These are phyloP conservation scores for Metschnikowia peoriensis DNA, from an alignment of 805 yeast species.

Conservation along the genomic window DNA sequence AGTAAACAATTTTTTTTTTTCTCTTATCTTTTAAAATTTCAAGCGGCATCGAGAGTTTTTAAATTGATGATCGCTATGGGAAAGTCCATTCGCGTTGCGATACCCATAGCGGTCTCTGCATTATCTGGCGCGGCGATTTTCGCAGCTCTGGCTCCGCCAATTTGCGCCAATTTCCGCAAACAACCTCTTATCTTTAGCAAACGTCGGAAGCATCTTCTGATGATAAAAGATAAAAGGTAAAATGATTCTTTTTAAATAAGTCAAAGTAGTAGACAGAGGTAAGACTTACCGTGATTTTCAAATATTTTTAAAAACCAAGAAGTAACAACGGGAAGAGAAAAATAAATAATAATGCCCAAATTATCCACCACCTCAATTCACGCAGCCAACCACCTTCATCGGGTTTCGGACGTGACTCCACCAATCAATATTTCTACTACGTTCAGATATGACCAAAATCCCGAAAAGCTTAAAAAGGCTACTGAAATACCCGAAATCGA, in stretches of 20 bases:
- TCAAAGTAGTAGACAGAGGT: no score
- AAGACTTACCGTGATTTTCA: no score
- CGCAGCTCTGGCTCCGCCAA: not conserved
- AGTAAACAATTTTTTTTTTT: no score
- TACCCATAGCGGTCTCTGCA: not conserved
- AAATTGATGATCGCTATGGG: not conserved
- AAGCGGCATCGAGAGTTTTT: no score
- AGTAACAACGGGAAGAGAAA: no score
- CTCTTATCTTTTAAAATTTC: no score
- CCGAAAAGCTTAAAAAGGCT: constrained; percentile 51
- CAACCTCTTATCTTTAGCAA: not conserved
- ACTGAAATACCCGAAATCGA: constrained; percentile 18
- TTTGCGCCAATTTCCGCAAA: not conserved
- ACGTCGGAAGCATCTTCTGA: no score
- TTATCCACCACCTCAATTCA: constrained; percentile 45
- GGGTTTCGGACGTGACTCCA: constrained; percentile 67
- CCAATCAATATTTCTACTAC: constrained; percentile 86
- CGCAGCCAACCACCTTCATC: constrained; percentile 59
- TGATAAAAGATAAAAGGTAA: no score
- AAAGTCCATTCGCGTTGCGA: not conserved
- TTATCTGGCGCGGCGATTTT: not conserved
- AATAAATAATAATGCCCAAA: not conserved
- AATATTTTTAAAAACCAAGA: no score
- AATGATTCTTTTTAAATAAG: no score
- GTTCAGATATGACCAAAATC: constrained; percentile 61